phyloP scores from a whole-genome alignment of 768 basidiomycete species.

The Multifurca ochricompacta region DNA sequence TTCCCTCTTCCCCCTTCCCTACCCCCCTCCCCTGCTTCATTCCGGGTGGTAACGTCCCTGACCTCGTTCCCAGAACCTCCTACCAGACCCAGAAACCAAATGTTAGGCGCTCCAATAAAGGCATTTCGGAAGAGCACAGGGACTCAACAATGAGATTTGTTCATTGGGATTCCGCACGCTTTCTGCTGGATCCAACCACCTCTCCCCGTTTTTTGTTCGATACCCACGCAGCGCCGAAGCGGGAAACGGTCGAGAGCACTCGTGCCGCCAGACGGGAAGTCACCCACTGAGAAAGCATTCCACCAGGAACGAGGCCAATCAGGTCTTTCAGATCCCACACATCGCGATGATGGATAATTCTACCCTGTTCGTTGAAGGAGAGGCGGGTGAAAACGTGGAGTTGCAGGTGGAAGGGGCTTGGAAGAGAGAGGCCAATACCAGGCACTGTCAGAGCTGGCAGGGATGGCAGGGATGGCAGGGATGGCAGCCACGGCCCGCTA shows the following conservation, averaged over 20 bases:
- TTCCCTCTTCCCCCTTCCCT: too few species aligned
- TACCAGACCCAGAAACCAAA: background rate
- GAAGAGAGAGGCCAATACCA: conserved; percentile 56
- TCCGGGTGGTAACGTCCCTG: conserved; percentile 15
- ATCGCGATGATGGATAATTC: conserved; percentile 72
- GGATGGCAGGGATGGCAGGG: conserved; percentile 24
- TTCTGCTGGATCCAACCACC: conserved; percentile 5
- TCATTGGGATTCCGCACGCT: conserved; percentile 11
- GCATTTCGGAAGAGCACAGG: conserved; percentile 10
- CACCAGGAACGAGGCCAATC: conserved; percentile 63
- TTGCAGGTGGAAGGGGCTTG: conserved; percentile 68
- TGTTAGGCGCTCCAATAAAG: background rate
- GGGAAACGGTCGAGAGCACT: conserved; percentile 21
- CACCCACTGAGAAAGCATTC: conserved; percentile 61
- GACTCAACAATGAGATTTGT: background rate
- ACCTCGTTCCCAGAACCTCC: conserved; percentile 12
- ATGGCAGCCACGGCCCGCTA: conserved; percentile 23
- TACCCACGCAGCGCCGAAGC: conserved; percentile 13
- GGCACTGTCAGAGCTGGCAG: conserved; percentile 48
- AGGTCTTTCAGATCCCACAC: conserved; percentile 78
- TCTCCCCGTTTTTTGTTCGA: conserved; percentile 8
- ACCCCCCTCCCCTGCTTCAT: too few species aligned
- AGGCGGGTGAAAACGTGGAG: conserved; percentile 66
- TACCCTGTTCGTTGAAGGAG: conserved; percentile 76
- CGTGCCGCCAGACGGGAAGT: conserved; percentile 52